These are phyloP conservation scores for Pelargonium fulgidum DNA, from an alignment of 441 rosid genomes.

Conservation along the genomic window DNA sequence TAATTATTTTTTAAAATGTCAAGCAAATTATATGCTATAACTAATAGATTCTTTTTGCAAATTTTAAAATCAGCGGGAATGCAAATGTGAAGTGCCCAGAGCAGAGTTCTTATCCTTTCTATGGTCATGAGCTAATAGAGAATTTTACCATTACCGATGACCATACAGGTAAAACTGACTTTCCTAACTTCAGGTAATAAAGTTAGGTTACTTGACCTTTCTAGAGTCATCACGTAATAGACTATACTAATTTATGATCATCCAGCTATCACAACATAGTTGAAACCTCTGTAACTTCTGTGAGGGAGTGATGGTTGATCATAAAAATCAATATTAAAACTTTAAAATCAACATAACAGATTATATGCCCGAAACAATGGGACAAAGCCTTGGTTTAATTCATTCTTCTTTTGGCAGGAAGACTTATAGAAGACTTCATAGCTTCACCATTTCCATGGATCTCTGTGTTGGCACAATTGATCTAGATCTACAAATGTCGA, in stretches of 20 bases:
- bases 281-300: neutral
- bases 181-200: neutral
- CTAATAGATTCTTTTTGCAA: neutral
- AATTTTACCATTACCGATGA: neutral
- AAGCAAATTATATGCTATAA: neutral
- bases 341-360: neutral
- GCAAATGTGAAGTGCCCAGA: neutral
- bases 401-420: neutral
- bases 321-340: neutral
- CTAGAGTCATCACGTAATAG: neutral
- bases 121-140: neutral
- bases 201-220: neutral
- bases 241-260: neutral
- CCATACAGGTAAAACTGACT: neutral
- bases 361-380: neutral
- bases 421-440: neutral
- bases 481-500: neutral
- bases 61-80: neutral
- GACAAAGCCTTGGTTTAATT: neutral
- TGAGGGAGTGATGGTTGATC: neutral
- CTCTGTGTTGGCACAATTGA: neutral
- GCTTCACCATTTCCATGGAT: conserved; percentile 2
- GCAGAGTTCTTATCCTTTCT: neutral
- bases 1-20: neutral
- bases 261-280: neutral